A percentile compares a stretch with the other conserved stretches of the same genome.
phyloP scores from a whole-genome alignment of 129 eudicot species.

The Escallonia herrerae region DNA sequence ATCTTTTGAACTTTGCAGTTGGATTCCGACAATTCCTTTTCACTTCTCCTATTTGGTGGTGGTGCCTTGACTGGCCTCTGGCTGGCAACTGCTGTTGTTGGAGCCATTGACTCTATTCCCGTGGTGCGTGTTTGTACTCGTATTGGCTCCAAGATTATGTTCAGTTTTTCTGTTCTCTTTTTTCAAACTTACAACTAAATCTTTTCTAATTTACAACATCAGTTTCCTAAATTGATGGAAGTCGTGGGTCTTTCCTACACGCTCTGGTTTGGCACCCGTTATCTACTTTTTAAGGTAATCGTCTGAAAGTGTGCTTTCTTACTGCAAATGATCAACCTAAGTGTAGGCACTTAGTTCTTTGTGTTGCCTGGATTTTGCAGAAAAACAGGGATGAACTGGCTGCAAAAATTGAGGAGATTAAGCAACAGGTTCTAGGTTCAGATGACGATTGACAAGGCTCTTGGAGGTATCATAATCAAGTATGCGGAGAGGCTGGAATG shows the following conservation, averaged over 20 bases:
- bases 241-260: slow-evolving; percentile 80
- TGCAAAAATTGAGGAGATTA: slow-evolving; percentile 61
- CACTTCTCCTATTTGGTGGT: slow-evolving; percentile 51
- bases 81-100: slow-evolving; percentile 59
- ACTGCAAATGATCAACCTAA: not conserved
- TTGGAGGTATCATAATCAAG: not conserved
- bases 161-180: not conserved
- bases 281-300: slow-evolving; percentile 73
- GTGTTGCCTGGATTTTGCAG: slow-evolving; percentile 26
- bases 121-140: slow-evolving; percentile 38
- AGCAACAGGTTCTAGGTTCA: slow-evolving; percentile 65
- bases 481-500: not conserved
- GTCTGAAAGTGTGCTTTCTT: not conserved
- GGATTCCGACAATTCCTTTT: slow-evolving; percentile 45
- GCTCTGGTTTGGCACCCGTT: slow-evolving; percentile 77
- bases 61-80: slow-evolving; percentile 50
- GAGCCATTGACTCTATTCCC: slow-evolving; percentile 73
- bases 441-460: slow-evolving; percentile 18
- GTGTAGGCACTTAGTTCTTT: not conserved
- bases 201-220: slow-evolving; percentile 1
- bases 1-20: slow-evolving; percentile 30
- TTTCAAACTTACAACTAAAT: not conserved
- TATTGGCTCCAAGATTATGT: not conserved
- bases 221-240: slow-evolving; percentile 86
- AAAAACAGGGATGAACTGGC: slow-evolving; percentile 67